A percentile compares a stretch with the other conserved stretches of the same genome.
Conservation (phyloP, 2,329 filamentous ascomycete genomes). For the Dothistroma pini region DNA sequence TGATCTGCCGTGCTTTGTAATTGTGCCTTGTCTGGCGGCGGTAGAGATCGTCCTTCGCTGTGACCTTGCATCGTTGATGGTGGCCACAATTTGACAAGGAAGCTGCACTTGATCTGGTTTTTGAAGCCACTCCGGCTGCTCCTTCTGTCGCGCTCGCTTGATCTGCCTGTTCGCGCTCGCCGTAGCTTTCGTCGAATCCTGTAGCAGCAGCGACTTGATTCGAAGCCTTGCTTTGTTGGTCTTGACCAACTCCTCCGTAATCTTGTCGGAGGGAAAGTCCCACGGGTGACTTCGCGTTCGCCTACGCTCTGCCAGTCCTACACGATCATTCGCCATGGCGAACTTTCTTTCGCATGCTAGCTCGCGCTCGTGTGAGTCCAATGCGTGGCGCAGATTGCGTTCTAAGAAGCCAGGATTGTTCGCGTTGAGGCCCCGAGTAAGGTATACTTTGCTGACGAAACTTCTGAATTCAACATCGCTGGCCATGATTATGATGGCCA, state of each 20-base stretch:
- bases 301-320: neutral
- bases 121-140: conserved; percentile 24
- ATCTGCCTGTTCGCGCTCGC: neutral
- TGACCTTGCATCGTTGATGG: conserved; percentile 11
- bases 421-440: neutral
- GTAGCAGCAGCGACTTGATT: conserved; percentile 1
- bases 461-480: neutral
- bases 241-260: neutral
- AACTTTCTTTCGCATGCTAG: conserved; percentile 8
- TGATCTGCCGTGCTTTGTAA: conserved; percentile 10
- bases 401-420: conserved; percentile 24
- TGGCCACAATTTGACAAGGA: conserved; percentile 24
- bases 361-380: conserved; percentile 29
- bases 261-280: neutral
- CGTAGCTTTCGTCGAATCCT: neutral
- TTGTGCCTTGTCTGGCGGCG: conserved; percentile 16
- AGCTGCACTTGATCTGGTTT: conserved; percentile 18
- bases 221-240: neutral
- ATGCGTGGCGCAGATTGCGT: conserved; percentile 30
- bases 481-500: neutral
- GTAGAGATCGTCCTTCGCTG: conserved; percentile 10
- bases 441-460: conserved; percentile 5
- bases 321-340: neutral
- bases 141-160: neutral
- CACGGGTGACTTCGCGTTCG: neutral